Base-by-base conservation (phyloP, 345 rosid species). In the Triadica sebifera region DNA sequence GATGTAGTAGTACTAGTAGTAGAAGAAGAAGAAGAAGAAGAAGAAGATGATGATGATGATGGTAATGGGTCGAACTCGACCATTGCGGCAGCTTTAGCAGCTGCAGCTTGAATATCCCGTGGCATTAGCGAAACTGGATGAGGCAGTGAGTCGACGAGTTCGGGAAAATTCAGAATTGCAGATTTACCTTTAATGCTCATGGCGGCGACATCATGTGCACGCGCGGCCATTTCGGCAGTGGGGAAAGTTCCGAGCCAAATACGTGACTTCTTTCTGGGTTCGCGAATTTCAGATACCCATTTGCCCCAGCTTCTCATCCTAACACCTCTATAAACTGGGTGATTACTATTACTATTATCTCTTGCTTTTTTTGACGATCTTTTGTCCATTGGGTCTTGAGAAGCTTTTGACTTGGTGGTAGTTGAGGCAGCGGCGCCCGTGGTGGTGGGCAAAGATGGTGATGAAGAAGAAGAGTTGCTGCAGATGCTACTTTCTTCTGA, bases 241-340 rank as follows among this genome's bases (percentile, higher is more conserved):
- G 81, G 74, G 71, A 78, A 78, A 11, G 81, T 78, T 12, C 81
- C 81, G 19, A 78, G 74, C 81, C 81, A 78, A 20, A 78, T 78
- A 12, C 81, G 78, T 0, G 81, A 78, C 19, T 78, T 78, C 53
- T 78, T 78, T 3, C 81, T 47, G 20, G 81, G 81, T 37, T 78
- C 65, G 0, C 81, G 77, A 70, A 78, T 78, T 69, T 78, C 81
- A 0, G 81, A 78, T 20, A 78, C 81, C 77, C 77, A 78, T 69
- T 78, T 78, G 1, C 81, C 81, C 81, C 81, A 78, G 10, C 69
- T 58, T 58, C 81, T 67, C 78, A 45, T 74, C 17, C 81, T 70
- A 17, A 78, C 81, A 0, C 81, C 81, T 57, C 78, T 74, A 12
- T 73, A 78, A 29, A 69, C 70, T 6, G 74, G 71, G 45, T 73